phyloP scores from a whole-genome alignment of 1,139 yeast species.

The Meyerozyma guilliermondii region DNA sequence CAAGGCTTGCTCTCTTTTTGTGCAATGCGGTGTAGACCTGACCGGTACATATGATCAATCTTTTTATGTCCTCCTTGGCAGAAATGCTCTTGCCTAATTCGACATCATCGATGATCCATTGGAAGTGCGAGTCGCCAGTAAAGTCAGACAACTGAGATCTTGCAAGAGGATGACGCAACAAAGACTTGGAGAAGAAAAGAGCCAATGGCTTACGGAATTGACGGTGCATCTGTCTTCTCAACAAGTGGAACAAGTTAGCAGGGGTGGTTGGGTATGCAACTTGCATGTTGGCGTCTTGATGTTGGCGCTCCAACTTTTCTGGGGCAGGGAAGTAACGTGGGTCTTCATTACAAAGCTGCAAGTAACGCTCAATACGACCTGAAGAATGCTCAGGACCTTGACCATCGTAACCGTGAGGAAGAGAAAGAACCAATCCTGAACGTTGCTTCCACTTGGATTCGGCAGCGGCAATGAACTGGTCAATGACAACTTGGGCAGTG shows the following conservation, averaged over 20 bases:
- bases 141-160: slow-evolving; percentile 80
- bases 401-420: slow-evolving; percentile 99
- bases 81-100: slow-evolving; percentile 75
- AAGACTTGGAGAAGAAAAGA: slow-evolving; percentile 85
- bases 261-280: slow-evolving; percentile 98
- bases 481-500: slow-evolving; percentile 96
- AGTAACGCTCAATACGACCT: slow-evolving; percentile 95
- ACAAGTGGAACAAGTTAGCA: slow-evolving; percentile 90
- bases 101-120: slow-evolving; percentile 91
- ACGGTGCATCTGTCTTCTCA: slow-evolving; percentile 99
- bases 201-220: slow-evolving; percentile 97
- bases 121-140: slow-evolving; percentile 87
- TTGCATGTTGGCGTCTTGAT: slow-evolving; percentile 98
- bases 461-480: slow-evolving; percentile 95
- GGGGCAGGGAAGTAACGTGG: slow-evolving; percentile 88
- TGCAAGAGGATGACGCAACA: slow-evolving; percentile 97
- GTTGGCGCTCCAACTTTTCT: slow-evolving; percentile 91
- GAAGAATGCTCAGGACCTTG: slow-evolving; percentile 99
- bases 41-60: slow-evolving; percentile 80
- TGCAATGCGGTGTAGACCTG: slow-evolving; percentile 92
- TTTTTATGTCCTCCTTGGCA: slow-evolving; percentile 80
- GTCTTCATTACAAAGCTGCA: slow-evolving; percentile 95
- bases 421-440: slow-evolving; percentile 88
- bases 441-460: slow-evolving; percentile 99
- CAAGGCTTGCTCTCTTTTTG: slow-evolving; percentile 77